Base-by-base conservation (phyloP, 2,329 filamentous ascomycete genomes). In the Herpotrichia juniperi region DNA sequence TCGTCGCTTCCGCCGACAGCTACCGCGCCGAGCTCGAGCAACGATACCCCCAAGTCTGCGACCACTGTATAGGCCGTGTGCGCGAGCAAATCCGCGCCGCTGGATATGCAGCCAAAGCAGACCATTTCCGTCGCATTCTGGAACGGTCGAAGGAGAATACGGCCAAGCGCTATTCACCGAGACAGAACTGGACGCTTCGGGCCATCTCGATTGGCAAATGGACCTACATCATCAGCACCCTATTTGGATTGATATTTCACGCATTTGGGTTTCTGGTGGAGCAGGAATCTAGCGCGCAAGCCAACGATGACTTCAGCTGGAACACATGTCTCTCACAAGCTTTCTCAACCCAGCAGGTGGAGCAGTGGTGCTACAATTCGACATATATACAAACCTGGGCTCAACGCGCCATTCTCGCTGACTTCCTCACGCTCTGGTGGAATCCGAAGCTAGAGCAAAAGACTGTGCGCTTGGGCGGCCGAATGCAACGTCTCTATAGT, bases 11-110 rank as follows among this genome's bases (percentile, higher is more conserved):
- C 43, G 88, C 90, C 62, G 87, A 87, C 58, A 80, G 81, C 30
- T 96, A 89, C 71, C 87, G 87, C 55, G 81, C 80, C 55, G 81
- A 87, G 46, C 80, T 97, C 16, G 93, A 97, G 76, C 80, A 85
- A 63, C 84, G 89, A 44, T 97, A 97, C 68, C 94, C 94, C 0
- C 91, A 94, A 67, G 88, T 96, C 52, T 99, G 94, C 76, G 83
- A 83, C 56, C 79, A 85, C 40, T 99, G 94, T 73, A 88, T 90
- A 57, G 88, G 87, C 5, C 84, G 80, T 54, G 93, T 93, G 19
- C 84, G 88, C 56, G 78, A 82, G 30, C 83, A 86, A 54, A 86
- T 97, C 46, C 81, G 84, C 19, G 80, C 85, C 59, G 86, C 90
- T 0, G 87, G 85, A 8, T 96, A 96, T 68, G 88, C 87, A 26